Base-by-base conservation (phyloP, 2,329 filamentous ascomycete genomes). In the Fusarium veterinarium region DNA sequence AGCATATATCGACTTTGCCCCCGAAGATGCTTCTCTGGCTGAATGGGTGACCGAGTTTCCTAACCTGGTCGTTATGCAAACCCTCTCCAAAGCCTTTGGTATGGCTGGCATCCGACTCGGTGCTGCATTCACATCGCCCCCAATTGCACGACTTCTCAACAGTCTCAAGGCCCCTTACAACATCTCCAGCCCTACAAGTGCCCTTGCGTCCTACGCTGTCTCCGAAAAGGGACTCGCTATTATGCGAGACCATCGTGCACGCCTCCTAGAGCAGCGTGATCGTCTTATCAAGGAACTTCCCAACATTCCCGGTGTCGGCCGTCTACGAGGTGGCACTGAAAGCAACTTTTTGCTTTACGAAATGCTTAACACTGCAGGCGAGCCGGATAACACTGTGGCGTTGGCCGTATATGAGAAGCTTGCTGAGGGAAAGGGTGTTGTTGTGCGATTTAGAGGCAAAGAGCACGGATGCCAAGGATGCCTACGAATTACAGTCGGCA, bases 31-130 rank as follows among this genome's bases (percentile, higher is more conserved):
- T 45, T 97, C 93, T 74, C 88, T 98, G 31, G 95, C 96, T 31
- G 93, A 97, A 82, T 97, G 94, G 92, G 95, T 97, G 2, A 87
- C 89, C 40, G 95, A 97, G 78, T 97, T 93, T 90, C 95, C 95
- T 56, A 99, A 99, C 82, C 87, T 99, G 31, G 95, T 98, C 23
- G 95, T 99, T 64, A 94, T 98, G 93, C 96, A 99, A 86, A 99
- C 96, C 2, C 88, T 98, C n/a, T 97, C 93, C 78, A 99, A 99
- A 82, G 96, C 95, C 0, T 99, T 99, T 79, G 96, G 96, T 33
- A 89, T 99, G 79, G 96, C 96, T 8, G 96, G 95, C 56, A 97
- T 99, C 79, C 89, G 96, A 20, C 87, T 99, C 2, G 96, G 96
- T 51, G 93, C 91, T 12, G 94, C 94, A 1, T 99, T 98, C 80